phyloP scores from a whole-genome alignment of 768 basidiomycete species.

The Naganishia vishniacii region DNA sequence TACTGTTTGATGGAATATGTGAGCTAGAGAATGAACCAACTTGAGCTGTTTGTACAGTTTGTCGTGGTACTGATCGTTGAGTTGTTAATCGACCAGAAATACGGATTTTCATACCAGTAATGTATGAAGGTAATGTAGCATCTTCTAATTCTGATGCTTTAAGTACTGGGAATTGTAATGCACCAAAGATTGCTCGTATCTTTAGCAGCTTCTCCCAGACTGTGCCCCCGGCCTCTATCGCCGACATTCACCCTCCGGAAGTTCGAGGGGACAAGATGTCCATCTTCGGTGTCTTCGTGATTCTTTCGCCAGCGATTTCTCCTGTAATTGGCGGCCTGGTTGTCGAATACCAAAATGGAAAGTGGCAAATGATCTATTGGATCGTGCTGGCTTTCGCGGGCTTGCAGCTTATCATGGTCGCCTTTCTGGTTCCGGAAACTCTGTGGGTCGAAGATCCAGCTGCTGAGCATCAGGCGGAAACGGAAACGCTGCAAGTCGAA shows the following conservation, averaged over 20 bases:
- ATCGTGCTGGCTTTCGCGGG: slow-evolving; percentile 33
- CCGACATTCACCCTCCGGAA: slow-evolving; percentile 34
- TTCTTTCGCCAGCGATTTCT: slow-evolving; percentile 33
- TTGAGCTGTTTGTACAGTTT: no score
- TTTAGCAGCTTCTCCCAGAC: slow-evolving; percentile 31
- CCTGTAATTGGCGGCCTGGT: slow-evolving; percentile 35
- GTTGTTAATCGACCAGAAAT: no score
- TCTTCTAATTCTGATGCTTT: slow-evolving; percentile 19
- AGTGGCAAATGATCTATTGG: slow-evolving; percentile 36
- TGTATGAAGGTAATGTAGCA: slow-evolving; percentile 20
- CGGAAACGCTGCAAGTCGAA: slow-evolving; percentile 1
- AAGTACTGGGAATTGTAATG: no score
- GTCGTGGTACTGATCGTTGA: no score
- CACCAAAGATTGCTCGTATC: slow-evolving; percentile 22
- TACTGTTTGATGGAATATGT: no score
- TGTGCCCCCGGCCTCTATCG: slow-evolving; percentile 33
- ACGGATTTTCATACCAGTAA: no score
- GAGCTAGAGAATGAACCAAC: no score
- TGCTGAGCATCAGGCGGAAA: slow-evolving; percentile 10
- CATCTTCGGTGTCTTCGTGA: slow-evolving; percentile 29
- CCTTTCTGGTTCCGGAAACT: slow-evolving; percentile 36
- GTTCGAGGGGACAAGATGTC: slow-evolving; percentile 35
- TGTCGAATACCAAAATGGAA: slow-evolving; percentile 21
- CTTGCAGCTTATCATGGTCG: slow-evolving; percentile 30
- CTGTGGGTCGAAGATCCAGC: slow-evolving; percentile 30